Evolutionary conservation across 2,329 filamentous ascomycete genomes (phyloP).

Genomic region (Pyricularia grisea): DNA sequence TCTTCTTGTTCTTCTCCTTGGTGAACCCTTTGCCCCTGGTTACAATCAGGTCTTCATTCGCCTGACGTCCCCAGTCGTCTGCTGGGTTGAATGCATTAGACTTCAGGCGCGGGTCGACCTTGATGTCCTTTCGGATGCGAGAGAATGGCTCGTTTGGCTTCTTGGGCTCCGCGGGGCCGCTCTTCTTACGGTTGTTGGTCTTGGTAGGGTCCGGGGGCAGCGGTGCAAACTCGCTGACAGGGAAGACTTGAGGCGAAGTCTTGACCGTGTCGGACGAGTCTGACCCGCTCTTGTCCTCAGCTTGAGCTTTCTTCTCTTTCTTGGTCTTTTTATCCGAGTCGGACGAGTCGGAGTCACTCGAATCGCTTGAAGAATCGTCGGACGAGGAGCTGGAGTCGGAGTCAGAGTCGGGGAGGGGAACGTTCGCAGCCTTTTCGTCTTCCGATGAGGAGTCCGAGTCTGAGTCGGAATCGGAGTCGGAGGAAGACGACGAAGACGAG

Average conservation of each 20-base stretch:
- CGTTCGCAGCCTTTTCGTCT: slow-evolving; percentile 17
- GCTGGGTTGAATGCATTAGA: slow-evolving; percentile 68
- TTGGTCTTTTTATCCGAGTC: slow-evolving; percentile 23
- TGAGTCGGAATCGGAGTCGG: slow-evolving; percentile 17
- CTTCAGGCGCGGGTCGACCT: slow-evolving; percentile 58
- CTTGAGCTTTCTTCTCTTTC: slow-evolving; percentile 11
- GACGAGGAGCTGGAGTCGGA: slow-evolving; percentile 17
- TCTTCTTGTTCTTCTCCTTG: slow-evolving; percentile 99
- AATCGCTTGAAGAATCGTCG: slow-evolving; percentile 10
- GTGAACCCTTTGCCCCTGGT: slow-evolving; percentile 96
- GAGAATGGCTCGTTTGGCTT: slow-evolving; percentile 63
- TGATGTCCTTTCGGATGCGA: slow-evolving; percentile 60
- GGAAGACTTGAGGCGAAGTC: slow-evolving; percentile 38
- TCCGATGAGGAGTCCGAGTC: slow-evolving; percentile 19
- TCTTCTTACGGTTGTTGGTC: slow-evolving; percentile 34
- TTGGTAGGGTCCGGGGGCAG: slow-evolving; percentile 42
- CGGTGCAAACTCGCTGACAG: slow-evolving; percentile 31
- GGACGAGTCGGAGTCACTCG: slow-evolving; percentile 23
- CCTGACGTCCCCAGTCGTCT: slow-evolving; percentile 82
- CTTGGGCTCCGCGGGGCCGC: slow-evolving; percentile 29
- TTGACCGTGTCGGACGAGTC: slow-evolving; percentile 38
- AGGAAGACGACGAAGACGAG: slow-evolving; percentile 14
- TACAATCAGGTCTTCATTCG: slow-evolving; percentile 78
- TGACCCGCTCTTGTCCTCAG: slow-evolving; percentile 17
- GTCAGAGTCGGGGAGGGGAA: slow-evolving; percentile 20